These are phyloP conservation scores for Calonectria naviculata DNA, from an alignment of 2,329 filamentous ascomycete genomes.

Conservation along the genomic window DNA sequence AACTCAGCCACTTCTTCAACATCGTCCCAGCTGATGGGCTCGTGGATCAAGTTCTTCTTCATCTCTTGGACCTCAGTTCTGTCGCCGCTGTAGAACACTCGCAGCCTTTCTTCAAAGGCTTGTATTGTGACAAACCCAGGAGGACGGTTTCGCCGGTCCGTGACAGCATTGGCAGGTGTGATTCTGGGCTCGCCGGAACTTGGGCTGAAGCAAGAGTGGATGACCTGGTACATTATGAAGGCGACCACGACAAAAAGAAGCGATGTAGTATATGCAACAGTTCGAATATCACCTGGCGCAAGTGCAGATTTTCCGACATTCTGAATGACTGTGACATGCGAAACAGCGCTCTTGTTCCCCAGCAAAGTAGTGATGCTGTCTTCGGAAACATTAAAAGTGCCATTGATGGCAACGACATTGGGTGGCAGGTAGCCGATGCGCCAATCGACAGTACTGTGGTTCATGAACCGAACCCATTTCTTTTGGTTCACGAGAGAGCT, in stretches of 20 bases:
- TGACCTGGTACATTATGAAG: background rate
- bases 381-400: background rate
- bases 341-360: background rate
- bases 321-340: background rate
- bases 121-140: background rate
- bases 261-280: background rate
- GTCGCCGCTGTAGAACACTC: background rate
- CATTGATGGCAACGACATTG: slow-evolving; percentile 2
- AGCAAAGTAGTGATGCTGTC: background rate
- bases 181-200: background rate
- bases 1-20: background rate
- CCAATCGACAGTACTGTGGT: slow-evolving; percentile 12
- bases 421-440: background rate
- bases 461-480: background rate
- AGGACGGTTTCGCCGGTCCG: too few species aligned
- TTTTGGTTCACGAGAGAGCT: background rate
- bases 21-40: background rate
- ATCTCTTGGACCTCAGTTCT: background rate
- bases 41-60: background rate
- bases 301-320: background rate
- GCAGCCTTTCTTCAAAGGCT: background rate
- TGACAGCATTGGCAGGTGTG: background rate
- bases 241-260: background rate
- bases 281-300: background rate
- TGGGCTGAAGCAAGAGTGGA: too few species aligned